Base-by-base conservation (phyloP, 306 rosid genomes). In the Prunus armeniaca region DNA sequence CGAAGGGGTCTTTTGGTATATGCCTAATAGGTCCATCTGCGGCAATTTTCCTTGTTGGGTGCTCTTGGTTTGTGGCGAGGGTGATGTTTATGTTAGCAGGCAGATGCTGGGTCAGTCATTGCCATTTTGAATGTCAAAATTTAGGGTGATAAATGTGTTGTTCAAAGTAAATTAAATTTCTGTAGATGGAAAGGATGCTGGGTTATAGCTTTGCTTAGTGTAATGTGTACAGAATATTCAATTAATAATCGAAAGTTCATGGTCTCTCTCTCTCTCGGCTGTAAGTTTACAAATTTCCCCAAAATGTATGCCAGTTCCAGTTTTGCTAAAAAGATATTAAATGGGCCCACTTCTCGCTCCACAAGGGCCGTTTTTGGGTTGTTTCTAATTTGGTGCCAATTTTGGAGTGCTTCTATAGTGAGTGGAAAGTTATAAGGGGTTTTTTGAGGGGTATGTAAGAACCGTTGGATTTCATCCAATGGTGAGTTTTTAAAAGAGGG, bases 161-260 rank as follows among this genome's bases (percentile, higher is more conserved):
- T 0, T 50, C 43, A 65, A 32, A 19, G 84, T n/a, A 52, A 63
- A 66, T 60, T 38, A 3, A 51, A n/a, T 71, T 47, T 41, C 60
- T 69, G 76, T 69, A 75, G 75, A 28, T 80, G 76, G 67, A 62
- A 74, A 38, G 32, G 69, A 54, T 52, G 57, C 52, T 38, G 54
- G 62, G 30, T 43, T 58, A 69, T 68, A 61, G 79, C 52, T 68
- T 56, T 74, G 56, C 50, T 60, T 30, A 43, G 79, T 74, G 71
- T 80, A 28, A 27, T 75, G 25, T 80, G 76, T 80, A 80, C 79
- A 80, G 71, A 49, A 73, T 74, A 38, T 54, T 55, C 46, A 41
- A 30, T 34, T 46, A 80, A 80, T 68, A 74, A 74, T 74, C 43
- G 13, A 50, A 74, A 57, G 71, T 68, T 67, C 57, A 61, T 60